A percentile compares a stretch with the other conserved stretches of the same genome.
Conservation (phyloP, 768 basidiomycete species). For the Tricholoma terreum region DNA sequence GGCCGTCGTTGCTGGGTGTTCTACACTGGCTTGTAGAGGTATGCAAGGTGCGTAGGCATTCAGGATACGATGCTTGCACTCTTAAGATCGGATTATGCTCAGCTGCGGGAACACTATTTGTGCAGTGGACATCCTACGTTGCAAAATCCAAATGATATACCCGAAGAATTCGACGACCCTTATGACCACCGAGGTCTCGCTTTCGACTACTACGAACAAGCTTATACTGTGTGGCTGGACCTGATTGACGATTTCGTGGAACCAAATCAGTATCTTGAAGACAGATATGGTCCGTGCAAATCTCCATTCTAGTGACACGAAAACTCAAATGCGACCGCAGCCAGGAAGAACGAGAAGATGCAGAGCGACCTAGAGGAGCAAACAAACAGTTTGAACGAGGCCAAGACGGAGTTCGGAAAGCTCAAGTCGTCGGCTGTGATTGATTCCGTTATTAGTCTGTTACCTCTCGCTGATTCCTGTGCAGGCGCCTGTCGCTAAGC, state of each 20-base stretch:
- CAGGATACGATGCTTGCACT: neutral
- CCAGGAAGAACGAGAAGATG: constrained; percentile 68
- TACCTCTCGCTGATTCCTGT: constrained; percentile 2
- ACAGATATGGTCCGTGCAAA: constrained; percentile 62
- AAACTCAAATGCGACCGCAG: constrained; percentile 32
- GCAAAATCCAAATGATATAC: constrained; percentile 56
- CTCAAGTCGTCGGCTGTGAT: constrained; percentile 61
- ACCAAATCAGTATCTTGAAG: constrained; percentile 67
- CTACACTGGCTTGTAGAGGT: constrained; percentile 90
- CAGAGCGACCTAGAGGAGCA: constrained; percentile 61
- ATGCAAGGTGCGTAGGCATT: constrained; percentile 59
- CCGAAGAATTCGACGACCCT: constrained; percentile 73
- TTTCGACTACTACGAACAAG: constrained; percentile 67
- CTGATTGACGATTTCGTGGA: constrained; percentile 67
- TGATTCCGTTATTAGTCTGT: neutral
- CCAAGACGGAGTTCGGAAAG: constrained; percentile 52
- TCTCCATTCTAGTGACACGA: neutral
- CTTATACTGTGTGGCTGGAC: constrained; percentile 68
- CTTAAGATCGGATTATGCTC: constrained; percentile 25
- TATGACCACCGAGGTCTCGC: constrained; percentile 74
- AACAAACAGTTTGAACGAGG: constrained; percentile 42
- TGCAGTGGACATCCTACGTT: constrained; percentile 65
- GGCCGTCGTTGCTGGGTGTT: constrained; percentile 85
- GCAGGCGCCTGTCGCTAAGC: constrained; percentile 61
- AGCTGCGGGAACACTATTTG: constrained; percentile 47